phyloP scores from a whole-genome alignment of 345 rosid species.

The Salix dunnii region DNA sequence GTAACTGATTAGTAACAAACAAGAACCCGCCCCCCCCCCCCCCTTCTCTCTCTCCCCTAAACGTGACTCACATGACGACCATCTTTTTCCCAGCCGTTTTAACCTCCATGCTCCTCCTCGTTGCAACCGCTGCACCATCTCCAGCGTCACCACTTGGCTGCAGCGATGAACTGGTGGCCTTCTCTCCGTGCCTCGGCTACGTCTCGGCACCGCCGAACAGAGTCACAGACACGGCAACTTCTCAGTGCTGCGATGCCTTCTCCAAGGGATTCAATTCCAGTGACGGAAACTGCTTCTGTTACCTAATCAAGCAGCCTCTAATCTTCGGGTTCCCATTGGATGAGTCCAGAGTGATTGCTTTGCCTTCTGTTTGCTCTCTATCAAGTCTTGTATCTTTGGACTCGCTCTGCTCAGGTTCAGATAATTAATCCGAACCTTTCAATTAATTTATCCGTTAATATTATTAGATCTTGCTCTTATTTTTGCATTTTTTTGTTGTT shows the following conservation, averaged over 20 bases:
- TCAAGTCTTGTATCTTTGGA: slow-evolving; percentile 28
- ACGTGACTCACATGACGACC: not conserved
- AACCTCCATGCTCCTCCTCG: slow-evolving; percentile 20
- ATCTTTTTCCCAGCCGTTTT: slow-evolving; percentile 5
- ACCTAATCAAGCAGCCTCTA: slow-evolving; percentile 56
- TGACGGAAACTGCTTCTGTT: slow-evolving; percentile 61
- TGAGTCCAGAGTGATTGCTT: slow-evolving; percentile 46
- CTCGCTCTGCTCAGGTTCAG: slow-evolving; percentile 48
- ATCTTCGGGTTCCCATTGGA: slow-evolving; percentile 79
- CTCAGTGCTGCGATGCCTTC: slow-evolving; percentile 63
- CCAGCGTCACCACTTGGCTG: slow-evolving; percentile 39
- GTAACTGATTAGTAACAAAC: not conserved
- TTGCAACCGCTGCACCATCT: slow-evolving; percentile 2
- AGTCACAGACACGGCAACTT: slow-evolving; percentile 31
- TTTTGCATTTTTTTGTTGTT: not conserved
- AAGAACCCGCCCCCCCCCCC: not conserved
- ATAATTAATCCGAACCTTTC: not conserved
- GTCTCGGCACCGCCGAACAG: slow-evolving; percentile 64
- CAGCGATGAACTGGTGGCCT: slow-evolving; percentile 50
- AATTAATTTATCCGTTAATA: not conserved
- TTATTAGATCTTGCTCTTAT: too few species aligned
- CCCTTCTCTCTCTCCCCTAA: not conserved
- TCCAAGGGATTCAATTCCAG: slow-evolving; percentile 33
- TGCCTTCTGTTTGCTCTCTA: slow-evolving; percentile 44
- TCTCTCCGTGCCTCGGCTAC: slow-evolving; percentile 76